phyloP scores from a whole-genome alignment of 78 protist genomes.

The Salpingoeca rosetta region DNA sequence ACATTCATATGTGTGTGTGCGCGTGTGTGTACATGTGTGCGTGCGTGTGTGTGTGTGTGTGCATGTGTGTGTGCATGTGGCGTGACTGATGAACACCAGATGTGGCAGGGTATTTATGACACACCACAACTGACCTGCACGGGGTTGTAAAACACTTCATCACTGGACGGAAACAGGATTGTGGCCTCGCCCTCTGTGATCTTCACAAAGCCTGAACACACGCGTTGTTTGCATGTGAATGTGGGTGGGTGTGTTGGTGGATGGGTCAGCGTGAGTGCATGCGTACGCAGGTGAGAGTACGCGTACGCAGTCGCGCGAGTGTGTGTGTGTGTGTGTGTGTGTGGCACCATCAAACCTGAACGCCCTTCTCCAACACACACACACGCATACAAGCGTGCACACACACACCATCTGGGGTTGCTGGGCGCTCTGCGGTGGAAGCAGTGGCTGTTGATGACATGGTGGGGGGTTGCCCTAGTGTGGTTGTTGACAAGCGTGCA shows the following conservation, averaged over 20 bases:
- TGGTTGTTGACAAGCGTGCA: too few relatives aligned
- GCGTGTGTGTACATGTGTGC: too few relatives aligned
- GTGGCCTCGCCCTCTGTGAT: conserved; percentile 47
- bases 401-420: too few relatives aligned
- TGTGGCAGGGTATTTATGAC: background rate
- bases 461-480: too few relatives aligned
- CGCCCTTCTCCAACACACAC: too few relatives aligned
- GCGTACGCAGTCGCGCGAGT: too few relatives aligned
- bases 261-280: background rate
- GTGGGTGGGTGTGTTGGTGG: background rate
- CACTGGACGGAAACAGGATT: conserved; percentile 14
- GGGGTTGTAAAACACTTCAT: conserved; percentile 88
- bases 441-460: too few relatives aligned
- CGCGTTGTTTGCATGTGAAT: background rate
- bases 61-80: background rate
- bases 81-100: background rate
- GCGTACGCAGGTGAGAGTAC: background rate
- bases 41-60: too few relatives aligned
- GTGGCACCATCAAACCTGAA: too few relatives aligned
- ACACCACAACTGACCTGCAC: conserved; percentile 41
- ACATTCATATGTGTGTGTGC: too few relatives aligned
- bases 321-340: background rate
- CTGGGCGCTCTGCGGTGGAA: too few relatives aligned
- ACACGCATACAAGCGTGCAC: too few relatives aligned
- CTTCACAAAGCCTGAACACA: background rate